Conservation (phyloP, 2,329 filamentous ascomycete species). For the Xylariaceae sp. region DNA sequence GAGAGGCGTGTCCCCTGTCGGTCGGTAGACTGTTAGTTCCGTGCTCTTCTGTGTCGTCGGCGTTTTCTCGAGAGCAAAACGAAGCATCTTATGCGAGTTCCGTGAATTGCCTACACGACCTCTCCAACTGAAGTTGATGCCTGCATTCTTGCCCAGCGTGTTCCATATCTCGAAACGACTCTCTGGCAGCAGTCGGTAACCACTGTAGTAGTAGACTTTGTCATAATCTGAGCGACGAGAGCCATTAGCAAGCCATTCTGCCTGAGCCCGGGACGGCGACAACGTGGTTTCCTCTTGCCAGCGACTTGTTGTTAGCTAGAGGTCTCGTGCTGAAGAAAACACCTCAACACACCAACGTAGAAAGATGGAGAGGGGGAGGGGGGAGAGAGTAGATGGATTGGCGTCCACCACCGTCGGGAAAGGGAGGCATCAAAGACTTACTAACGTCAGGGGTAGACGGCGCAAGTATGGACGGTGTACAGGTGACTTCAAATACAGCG, state of each 20-base stretch:
- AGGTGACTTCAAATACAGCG: constrained; percentile 42
- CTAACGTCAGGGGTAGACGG: constrained; percentile 26
- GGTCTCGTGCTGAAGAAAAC: not conserved
- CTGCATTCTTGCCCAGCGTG: constrained; percentile 31
- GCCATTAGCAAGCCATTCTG: constrained; percentile 4
- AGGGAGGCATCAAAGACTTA: constrained; percentile 21
- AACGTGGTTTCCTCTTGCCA: not conserved
- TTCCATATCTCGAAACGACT: constrained; percentile 25
- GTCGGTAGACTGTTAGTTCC: constrained; percentile 8
- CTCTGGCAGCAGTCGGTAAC: constrained; percentile 23
- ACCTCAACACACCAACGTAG: not conserved
- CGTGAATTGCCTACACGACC: constrained; percentile 42
- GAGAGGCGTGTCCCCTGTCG: constrained; percentile 4
- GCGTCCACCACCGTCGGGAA: not conserved
- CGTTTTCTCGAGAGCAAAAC: constrained; percentile 34
- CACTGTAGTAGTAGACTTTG: constrained; percentile 36
- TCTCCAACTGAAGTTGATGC: constrained; percentile 37
- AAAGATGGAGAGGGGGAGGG: not conserved
- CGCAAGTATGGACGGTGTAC: constrained; percentile 43
- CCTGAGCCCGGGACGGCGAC: not conserved
- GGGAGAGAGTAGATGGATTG: not conserved
- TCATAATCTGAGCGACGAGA: constrained; percentile 25
- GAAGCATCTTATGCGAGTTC: constrained; percentile 43
- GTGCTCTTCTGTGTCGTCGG: constrained; percentile 26
- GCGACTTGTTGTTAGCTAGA: not conserved